Evolutionary conservation across 768 basidiomycete genomes (phyloP).

Genomic region (Gymnopilus dilepis): DNA sequence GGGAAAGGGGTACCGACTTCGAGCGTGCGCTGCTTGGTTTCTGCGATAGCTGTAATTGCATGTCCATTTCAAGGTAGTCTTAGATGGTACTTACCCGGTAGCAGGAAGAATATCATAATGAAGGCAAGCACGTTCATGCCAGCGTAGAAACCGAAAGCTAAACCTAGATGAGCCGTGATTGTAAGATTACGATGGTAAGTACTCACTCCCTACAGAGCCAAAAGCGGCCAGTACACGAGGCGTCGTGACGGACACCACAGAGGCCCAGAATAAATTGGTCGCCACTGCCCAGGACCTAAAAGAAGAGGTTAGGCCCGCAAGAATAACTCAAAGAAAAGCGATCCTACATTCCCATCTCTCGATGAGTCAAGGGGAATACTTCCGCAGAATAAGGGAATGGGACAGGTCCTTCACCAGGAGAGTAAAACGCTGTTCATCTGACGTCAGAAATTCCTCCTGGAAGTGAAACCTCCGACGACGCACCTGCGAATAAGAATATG

Average conservation of each 20-base stretch:
- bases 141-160: constrained; percentile 60
- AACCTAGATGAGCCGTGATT: not conserved
- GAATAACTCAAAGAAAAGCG: too few relatives aligned
- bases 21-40: constrained; percentile 55
- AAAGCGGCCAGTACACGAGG: constrained; percentile 57
- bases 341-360: constrained; percentile 67
- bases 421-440: constrained; percentile 58
- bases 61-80: not conserved
- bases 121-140: constrained; percentile 53
- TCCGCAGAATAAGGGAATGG: constrained; percentile 93
- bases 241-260: constrained; percentile 61
- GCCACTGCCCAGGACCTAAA: constrained; percentile 60
- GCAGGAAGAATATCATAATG: constrained; percentile 55
- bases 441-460: not conserved
- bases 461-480: constrained; percentile 27
- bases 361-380: constrained; percentile 84
- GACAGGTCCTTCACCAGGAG: constrained; percentile 88
- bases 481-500: constrained; percentile 49
- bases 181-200: too few relatives aligned
- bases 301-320: constrained; percentile 30
- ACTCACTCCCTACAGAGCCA: constrained; percentile 44
- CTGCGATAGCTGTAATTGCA: constrained; percentile 20
- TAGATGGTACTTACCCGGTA: constrained; percentile 43
- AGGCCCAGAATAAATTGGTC: constrained; percentile 56
- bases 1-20: constrained; percentile 25